phyloP scores from a whole-genome alignment of 208 protist species.

The Angomonas ambiguus region DNA sequence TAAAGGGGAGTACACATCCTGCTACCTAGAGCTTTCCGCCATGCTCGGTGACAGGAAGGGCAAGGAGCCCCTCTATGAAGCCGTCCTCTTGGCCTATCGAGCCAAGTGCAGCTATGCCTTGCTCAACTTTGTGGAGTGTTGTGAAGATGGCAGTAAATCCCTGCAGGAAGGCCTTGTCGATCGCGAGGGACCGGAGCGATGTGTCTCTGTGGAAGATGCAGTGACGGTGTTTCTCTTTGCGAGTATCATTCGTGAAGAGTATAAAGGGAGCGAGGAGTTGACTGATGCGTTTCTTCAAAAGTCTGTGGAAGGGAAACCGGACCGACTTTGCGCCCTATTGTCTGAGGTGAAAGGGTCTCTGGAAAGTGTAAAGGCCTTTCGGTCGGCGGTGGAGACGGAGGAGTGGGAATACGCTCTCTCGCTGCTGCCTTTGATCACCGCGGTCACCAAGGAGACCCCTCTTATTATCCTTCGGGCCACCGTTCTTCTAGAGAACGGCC shows the following conservation, averaged over 20 bases:
- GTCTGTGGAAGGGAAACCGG: background rate
- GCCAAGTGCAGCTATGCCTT: constrained; percentile 55
- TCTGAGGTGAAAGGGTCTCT: constrained; percentile 5
- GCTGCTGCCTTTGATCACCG: constrained; percentile 11
- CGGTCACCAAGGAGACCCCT: constrained; percentile 37
- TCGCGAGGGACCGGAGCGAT: background rate
- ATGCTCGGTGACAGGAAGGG: background rate
- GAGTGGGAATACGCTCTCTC: constrained; percentile 32
- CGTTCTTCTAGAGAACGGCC: constrained; percentile 44
- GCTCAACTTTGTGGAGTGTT: constrained; percentile 72
- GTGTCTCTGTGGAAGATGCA: background rate
- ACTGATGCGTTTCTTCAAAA: background rate
- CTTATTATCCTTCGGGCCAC: constrained; percentile 55
- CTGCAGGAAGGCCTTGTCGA: background rate
- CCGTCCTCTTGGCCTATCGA: constrained; percentile 30
- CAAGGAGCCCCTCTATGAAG: background rate
- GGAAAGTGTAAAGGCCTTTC: constrained; percentile 30
- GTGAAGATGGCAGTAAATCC: constrained; percentile 16
- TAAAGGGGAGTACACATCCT: constrained; percentile 11
- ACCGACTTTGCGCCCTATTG: background rate
- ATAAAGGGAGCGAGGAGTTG: background rate
- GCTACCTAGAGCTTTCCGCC: constrained; percentile 22
- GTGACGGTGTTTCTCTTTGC: background rate
- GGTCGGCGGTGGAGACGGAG: constrained; percentile 23
- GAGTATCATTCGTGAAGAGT: background rate